Percentiles rank a stretch among this genome's conserved stretches.
phyloP scores from a whole-genome alignment of 148 eudicot species.

The Vaccinium macrocarpon region DNA sequence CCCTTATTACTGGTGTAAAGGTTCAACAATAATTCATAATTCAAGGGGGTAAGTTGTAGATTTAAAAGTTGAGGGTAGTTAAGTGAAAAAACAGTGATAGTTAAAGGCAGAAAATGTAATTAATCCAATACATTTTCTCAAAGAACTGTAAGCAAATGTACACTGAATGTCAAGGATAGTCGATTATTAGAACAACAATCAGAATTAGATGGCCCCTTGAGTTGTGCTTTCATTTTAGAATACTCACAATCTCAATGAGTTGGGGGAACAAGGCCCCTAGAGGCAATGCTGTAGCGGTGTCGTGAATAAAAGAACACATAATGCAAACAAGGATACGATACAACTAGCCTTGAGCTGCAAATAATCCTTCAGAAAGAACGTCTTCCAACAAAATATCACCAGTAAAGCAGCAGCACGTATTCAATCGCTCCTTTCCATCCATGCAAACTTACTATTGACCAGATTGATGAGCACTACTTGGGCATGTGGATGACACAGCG shows the following conservation, averaged over 20 bases:
- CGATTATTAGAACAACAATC: too few species aligned
- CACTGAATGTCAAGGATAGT: too few species aligned
- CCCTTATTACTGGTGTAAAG: too few species aligned
- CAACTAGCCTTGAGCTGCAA: neutral
- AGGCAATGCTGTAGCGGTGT: neutral
- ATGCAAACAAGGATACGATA: neutral
- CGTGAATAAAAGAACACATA: neutral
- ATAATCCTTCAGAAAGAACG: neutral
- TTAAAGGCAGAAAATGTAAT: too few species aligned
- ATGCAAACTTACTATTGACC: neutral
- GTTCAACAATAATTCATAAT: too few species aligned
- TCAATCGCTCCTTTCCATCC: neutral
- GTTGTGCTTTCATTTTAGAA: neutral
- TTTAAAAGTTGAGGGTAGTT: too few species aligned
- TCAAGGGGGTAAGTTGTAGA: too few species aligned
- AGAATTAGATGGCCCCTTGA: neutral
- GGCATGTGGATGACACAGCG: conserved; percentile 94
- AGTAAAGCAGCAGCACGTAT: neutral
- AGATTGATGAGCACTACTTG: conserved; percentile 25
- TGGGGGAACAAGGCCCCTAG: neutral
- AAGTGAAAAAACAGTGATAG: too few species aligned
- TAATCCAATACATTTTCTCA: too few species aligned
- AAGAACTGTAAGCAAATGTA: too few species aligned
- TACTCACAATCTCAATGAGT: neutral
- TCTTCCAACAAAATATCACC: neutral